Base-by-base conservation (phyloP, 2,329 filamentous ascomycete genomes). In the Tolypocladium ovalisporum region DNA sequence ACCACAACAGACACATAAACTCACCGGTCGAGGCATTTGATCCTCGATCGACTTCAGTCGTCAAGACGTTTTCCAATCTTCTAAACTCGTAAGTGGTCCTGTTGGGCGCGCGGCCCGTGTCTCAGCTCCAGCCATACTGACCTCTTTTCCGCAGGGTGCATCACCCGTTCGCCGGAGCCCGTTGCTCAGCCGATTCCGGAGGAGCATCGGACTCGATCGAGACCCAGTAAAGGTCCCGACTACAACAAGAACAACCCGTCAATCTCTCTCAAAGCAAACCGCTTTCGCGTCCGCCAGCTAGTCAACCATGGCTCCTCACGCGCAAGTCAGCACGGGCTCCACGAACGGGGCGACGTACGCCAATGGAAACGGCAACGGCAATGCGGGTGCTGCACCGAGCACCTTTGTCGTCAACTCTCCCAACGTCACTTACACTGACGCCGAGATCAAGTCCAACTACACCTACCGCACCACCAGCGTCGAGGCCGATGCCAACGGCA, bases 41-140 rank as follows among this genome's bases (percentile, higher is more conserved):
- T 57, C 68, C 71, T 75, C 85, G 84, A 77, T 88, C 85, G 29
- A 76, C 75, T 70, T 70, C 49, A 35, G 73, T 76, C 86, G 87
- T 83, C 90, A 96, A 89, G 79, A 96, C 90, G 92, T 97, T 96
- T 87, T 93, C 91, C 82, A 97, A 96, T 79, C 88, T 95, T 69
- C 87, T 97, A 67, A 94, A 94, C 84, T 96, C 91, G 92, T 96
- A 83, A 75, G 90, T 71, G 22, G 65, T 65, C 37, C 54, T 29
- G 15, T n/a, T 19, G 6, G 17, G 27, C 40, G 19, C n/a, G 10
- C 19, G 29, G 19, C 29, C 36, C 22, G n/a, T 15, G 3, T 58
- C 32, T n/a, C 34, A 37, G 54, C 29, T 52, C 42, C 17, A 27
- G 17, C 37, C 24, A 65, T 61, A 54, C 67, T 71, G 62, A 73